Percentiles rank a stretch among this genome's conserved stretches.
Evolutionary conservation across 768 basidiomycete genomes (phyloP).

Genomic region (Tremella yokohamensis): DNA sequence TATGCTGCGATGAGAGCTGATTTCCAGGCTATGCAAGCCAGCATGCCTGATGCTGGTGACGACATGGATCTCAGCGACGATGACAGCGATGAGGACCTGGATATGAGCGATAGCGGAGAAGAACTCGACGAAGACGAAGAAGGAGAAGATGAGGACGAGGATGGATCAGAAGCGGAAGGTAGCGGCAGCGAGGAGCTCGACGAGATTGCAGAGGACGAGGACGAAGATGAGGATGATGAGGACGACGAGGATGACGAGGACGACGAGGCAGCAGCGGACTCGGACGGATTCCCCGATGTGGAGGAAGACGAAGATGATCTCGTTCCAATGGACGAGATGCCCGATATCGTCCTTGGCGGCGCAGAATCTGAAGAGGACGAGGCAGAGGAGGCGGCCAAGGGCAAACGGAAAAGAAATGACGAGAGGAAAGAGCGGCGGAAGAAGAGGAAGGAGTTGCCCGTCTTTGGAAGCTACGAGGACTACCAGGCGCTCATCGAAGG

Average conservation of each 20-base stretch:
- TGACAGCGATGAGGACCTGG: conserved; percentile 30
- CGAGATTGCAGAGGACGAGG: conserved; percentile 21
- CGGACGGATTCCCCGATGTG: conserved; percentile 48
- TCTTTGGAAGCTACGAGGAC: conserved; percentile 50
- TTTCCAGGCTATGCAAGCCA: conserved; percentile 78
- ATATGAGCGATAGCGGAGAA: conserved; percentile 21
- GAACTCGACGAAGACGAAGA: conserved; percentile 35
- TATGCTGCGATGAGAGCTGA: conserved; percentile 5
- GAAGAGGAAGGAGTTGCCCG: conserved; percentile 61
- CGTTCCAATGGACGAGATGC: conserved; percentile 43
- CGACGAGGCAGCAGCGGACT: conserved; percentile 18
- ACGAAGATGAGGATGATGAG: conserved; percentile 40
- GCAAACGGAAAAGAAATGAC: conserved; percentile 12
- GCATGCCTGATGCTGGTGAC: conserved; percentile 63
- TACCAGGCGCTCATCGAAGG: conserved; percentile 50
- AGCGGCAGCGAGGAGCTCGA: conserved; percentile 38
- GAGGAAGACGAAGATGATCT: conserved; percentile 49
- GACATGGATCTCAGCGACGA: conserved; percentile 43
- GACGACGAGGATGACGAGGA: conserved; percentile 31
- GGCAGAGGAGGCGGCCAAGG: conserved; percentile 53
- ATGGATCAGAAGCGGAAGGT: conserved; percentile 14
- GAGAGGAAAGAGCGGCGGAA: conserved; percentile 53
- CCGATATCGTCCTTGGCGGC: conserved; percentile 37
- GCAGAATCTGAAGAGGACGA: conserved; percentile 26
- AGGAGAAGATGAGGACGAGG: conserved; percentile 18